phyloP scores from a whole-genome alignment of 2,329 filamentous ascomycete genomes.

The Phialophora expanda region DNA sequence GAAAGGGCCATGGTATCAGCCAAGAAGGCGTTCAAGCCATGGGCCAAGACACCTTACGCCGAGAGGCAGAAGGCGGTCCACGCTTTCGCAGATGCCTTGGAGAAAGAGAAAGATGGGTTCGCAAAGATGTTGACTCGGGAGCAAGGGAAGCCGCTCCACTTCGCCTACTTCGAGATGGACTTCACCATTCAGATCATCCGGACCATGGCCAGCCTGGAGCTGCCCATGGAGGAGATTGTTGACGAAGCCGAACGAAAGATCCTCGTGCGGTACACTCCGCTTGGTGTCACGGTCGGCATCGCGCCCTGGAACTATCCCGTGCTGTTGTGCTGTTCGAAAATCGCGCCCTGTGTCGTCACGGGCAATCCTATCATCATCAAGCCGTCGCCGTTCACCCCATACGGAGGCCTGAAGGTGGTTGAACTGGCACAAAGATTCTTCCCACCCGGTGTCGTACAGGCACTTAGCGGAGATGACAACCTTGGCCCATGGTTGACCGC shows the following conservation, averaged over 20 bases:
- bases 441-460: conserved; percentile 66
- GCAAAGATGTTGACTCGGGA: conserved; percentile 49
- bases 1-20: conserved; percentile 57
- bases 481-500: conserved; percentile 60
- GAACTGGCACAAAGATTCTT: conserved; percentile 64
- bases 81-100: conserved; percentile 46
- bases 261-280: conserved; percentile 44
- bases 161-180: conserved; percentile 29
- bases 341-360: conserved; percentile 56
- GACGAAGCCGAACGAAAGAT: conserved; percentile 42
- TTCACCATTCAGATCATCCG: conserved; percentile 26
- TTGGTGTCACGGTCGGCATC: conserved; percentile 58
- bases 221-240: conserved; percentile 25
- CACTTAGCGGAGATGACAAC: conserved; percentile 63
- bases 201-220: conserved; percentile 23
- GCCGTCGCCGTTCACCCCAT: conserved; percentile 62
- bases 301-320: conserved; percentile 64
- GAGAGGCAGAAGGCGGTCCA: conserved; percentile 45
- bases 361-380: conserved; percentile 63
- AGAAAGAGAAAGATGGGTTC: conserved; percentile 46
- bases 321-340: conserved; percentile 55
- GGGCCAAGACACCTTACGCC: conserved; percentile 48
- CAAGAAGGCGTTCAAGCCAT: conserved; percentile 54
- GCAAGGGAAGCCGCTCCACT: conserved; percentile 47
- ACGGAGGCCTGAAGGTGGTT: conserved; percentile 60